Evolutionary conservation across 495 filamentous ascomycete genomes (phyloP), one percentile per base, ranked within the genome.

Genomic region (Oidiodendron maius): DNA sequence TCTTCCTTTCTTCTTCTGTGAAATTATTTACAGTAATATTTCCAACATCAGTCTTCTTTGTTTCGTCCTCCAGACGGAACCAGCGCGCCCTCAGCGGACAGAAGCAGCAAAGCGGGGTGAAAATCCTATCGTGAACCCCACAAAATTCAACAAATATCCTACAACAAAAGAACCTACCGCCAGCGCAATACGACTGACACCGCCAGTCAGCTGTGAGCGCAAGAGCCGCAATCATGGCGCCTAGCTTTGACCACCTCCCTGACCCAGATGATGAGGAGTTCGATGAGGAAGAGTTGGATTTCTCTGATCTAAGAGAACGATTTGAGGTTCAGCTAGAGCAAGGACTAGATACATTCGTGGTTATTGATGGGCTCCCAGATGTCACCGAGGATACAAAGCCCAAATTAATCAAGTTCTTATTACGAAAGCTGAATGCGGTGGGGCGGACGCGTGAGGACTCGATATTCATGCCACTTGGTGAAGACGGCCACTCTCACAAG

Each of bases 311-410:
- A 52, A 76, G 81, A 61, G 89, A 88, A 61, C 86, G 94, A 66
- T 95, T 87, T 61, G 90, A 97, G 66, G 93, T 96, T 34, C 89
- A 91, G 58, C 75, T 96, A 42, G 91, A 98, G 64, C 87, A 96
- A 65, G 91, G 93, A 45, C 81, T 96, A 60, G 93, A 98, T 62
- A 83, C 87, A 52, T 98, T 98, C 58, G 82, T 98, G 48, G 89
- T 96, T 42, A 77, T 96, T 64, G 93, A 98, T 68, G 93, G 93
- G 53, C 79, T 96, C 26, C 93, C 93, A 47, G 69, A 82, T 40
- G 93, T 98, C 39, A 75, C 76, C 46, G 86, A 87, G 61, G 90
- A 87, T 23, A 87, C 79, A 70, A 86, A 85, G 63, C 79, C 87
- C 22, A 96, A 95, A 69, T 81, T 98, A 45, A 74, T 94, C 57